Evolutionary conservation across 192 early-diverging fungal species (phyloP).

Genomic region (Mortierella hygrophila): DNA sequence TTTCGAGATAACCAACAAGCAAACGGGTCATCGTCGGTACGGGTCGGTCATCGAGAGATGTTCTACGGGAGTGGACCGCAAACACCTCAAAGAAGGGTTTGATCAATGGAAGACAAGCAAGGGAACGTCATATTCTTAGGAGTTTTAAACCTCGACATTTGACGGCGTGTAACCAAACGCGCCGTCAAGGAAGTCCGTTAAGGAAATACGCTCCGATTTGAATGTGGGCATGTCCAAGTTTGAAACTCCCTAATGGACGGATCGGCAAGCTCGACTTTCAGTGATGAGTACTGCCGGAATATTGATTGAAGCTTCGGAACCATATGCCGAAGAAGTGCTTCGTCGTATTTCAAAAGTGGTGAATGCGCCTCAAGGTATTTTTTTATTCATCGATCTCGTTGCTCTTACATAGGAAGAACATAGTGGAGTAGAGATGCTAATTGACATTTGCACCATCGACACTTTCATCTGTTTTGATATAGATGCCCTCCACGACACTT

Average conservation of each 20-base stretch:
- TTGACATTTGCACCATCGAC: no score
- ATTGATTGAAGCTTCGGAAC: constrained; percentile 36
- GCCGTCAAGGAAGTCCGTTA: no score
- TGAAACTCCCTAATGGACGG: constrained; percentile 4
- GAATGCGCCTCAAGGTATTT: constrained; percentile 20
- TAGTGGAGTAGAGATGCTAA: no score
- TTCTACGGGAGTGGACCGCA: constrained; percentile 10
- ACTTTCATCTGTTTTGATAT: no score
- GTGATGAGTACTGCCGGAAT: constrained; percentile 26
- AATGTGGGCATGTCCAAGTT: no score
- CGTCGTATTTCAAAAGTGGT: constrained; percentile 14
- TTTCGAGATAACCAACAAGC: constrained; percentile 25
- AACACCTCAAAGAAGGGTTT: constrained; percentile 19
- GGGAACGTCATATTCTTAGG: constrained; percentile 8
- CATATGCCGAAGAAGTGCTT: constrained; percentile 29
- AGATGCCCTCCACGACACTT: no score
- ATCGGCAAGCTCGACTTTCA: constrained; percentile 33
- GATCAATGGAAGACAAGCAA: constrained; percentile 32
- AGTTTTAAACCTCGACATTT: no score
- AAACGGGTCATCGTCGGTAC: constrained; percentile 24
- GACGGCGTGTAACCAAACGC: no score
- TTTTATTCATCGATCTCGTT: no score
- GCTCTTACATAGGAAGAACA: no score
- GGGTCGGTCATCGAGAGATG: constrained; percentile 25
- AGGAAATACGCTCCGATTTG: no score